Base-by-base conservation (phyloP, 2,329 filamentous ascomycete genomes). In the Neofusicoccum sp. region DNA sequence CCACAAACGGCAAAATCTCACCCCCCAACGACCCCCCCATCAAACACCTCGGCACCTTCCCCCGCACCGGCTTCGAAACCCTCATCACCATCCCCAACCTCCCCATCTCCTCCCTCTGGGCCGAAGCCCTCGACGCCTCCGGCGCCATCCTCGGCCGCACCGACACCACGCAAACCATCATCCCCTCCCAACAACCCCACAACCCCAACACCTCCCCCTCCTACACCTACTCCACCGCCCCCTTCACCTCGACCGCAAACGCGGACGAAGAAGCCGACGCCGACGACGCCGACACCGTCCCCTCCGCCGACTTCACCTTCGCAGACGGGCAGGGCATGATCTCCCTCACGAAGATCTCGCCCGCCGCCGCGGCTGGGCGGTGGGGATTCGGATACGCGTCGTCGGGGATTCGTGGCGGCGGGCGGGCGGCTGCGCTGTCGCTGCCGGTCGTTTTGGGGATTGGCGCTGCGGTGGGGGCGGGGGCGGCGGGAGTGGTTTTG, bases 51-150 rank as follows among this genome's bases (percentile, higher is more conserved):
- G 58, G 58, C 38, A 54, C 45, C 28, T 60, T 53, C 47, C 12
- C 38, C 28, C 47, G 48, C 45, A 33, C 48, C 6, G 59, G 59
- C n/a, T 61, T 61, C 43, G 59, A 61, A 14, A 61, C 59, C 11
- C 26, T 40, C 45, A 31, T 61, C 24, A 41, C 51, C 9, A 33
- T 61, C 14, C 59, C 43, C 7, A 53, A 45, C 49, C 30, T 24
- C 20, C 41, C 43, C n/a, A 12, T 61, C 26, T 20, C 43, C 4
- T n/a, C 11, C 24, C 8, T 61, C 30, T 56, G 40, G 41, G 59
- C 34, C 24, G 49, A 61, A 16, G 59, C 59, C 12, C 48, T 61
- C 26, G 49, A 49, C 28, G 26, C 6, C 14, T 12, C 12, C 31
- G 59, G 59, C 49, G 40, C 4, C 20, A 43, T 48, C 9, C 41